A percentile compares a stretch with the other conserved stretches of the same genome.
Conservation (phyloP, 2,329 filamentous ascomycete genomes). For the Zalaria obscura region DNA sequence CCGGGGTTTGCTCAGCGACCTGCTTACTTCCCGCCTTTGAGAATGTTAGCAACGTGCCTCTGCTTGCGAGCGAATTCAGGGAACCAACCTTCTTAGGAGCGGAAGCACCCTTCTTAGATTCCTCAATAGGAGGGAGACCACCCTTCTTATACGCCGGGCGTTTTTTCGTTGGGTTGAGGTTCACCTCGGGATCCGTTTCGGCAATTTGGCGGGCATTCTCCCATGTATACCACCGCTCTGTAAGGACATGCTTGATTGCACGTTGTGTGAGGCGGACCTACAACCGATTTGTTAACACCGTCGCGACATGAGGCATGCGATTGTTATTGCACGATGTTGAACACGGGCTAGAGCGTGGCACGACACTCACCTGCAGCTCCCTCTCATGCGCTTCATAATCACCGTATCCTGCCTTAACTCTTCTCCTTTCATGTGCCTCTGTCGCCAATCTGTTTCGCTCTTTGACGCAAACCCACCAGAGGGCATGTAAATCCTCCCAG, state of each 20-base stretch:
- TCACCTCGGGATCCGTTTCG: constrained; percentile 50
- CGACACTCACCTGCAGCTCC: constrained; percentile 42
- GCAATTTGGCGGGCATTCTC: constrained; percentile 58
- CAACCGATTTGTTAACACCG: constrained; percentile 1
- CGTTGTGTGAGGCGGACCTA: constrained; percentile 68
- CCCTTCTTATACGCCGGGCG: constrained; percentile 12
- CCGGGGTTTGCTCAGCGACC: too few relatives aligned
- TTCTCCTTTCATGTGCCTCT: constrained; percentile 51
- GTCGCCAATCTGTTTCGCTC: constrained; percentile 87
- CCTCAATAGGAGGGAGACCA: too few relatives aligned
- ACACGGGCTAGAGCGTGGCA: neutral
- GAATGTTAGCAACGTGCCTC: too few relatives aligned
- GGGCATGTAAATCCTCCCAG: constrained; percentile 80
- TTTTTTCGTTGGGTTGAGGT: constrained; percentile 30
- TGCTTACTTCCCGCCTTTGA: too few relatives aligned
- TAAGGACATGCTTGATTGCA: constrained; percentile 70
- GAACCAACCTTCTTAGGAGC: too few relatives aligned
- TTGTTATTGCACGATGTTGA: neutral
- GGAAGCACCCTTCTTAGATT: too few relatives aligned
- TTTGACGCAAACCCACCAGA: constrained; percentile 92
- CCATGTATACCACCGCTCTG: constrained; percentile 82
- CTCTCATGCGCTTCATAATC: constrained; percentile 50
- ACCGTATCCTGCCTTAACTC: constrained; percentile 60
- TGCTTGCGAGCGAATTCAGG: too few relatives aligned
- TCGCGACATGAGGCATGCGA: too few relatives aligned